phyloP scores from a whole-genome alignment of 2,329 filamentous ascomycete species.

The Apiospora aurea region DNA sequence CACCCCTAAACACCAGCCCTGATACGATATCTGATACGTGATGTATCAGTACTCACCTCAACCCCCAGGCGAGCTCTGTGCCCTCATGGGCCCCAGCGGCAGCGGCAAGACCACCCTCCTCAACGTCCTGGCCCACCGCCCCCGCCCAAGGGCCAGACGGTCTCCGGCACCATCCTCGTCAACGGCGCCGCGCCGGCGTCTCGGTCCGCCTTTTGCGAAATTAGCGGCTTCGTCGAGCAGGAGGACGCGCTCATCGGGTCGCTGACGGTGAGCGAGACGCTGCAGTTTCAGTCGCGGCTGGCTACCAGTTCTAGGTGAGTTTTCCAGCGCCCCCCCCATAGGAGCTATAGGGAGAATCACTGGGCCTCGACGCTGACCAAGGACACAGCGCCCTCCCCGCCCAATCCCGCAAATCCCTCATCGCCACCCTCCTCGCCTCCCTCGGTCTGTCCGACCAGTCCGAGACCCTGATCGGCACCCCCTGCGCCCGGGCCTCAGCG shows the following conservation, averaged over 20 bases:
- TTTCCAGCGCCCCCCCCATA: too few species aligned
- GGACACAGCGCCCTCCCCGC: conserved; percentile 48
- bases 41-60: too few species aligned
- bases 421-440: conserved; percentile 70
- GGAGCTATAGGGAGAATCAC: too few species aligned
- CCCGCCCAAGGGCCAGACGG: conserved; percentile 57
- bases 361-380: too few species aligned
- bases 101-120: conserved; percentile 82
- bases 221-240: conserved; percentile 85
- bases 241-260: conserved; percentile 85
- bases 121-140: conserved; percentile 75
- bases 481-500: conserved; percentile 84
- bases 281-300: conserved; percentile 79
- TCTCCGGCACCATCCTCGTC: conserved; percentile 56
- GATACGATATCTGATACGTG: too few species aligned
- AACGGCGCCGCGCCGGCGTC: conserved; percentile 66
- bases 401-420: conserved; percentile 65
- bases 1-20: too few species aligned
- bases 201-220: conserved; percentile 63
- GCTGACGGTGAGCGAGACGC: conserved; percentile 80
- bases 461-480: conserved; percentile 79
- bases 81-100: conserved; percentile 79
- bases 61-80: conserved; percentile 71
- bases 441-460: conserved; percentile 78
- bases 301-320: conserved; percentile 59